A percentile compares a stretch with the other conserved stretches of the same genome.
These are phyloP conservation scores for Calonectria multiphialidica DNA, from an alignment of 2,329 filamentous ascomycete species.

Conservation along the genomic window DNA sequence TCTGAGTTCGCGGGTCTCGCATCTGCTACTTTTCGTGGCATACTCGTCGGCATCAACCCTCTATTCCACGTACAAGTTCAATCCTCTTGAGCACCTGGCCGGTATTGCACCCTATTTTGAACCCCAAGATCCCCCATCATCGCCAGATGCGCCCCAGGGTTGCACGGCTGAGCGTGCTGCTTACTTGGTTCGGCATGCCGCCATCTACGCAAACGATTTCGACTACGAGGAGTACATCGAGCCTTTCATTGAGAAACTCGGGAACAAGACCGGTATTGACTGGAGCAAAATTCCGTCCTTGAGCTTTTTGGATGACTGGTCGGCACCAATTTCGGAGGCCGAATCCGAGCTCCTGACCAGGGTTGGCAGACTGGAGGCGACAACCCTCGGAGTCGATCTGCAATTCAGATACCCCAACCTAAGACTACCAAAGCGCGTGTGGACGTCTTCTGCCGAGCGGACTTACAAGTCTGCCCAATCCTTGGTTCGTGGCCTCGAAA, in stretches of 20 bases:
- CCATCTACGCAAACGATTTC: slow-evolving; percentile 71
- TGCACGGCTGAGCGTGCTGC: slow-evolving; percentile 64
- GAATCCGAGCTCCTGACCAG: slow-evolving; percentile 71
- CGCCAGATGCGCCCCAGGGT: slow-evolving; percentile 56
- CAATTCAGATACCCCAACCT: slow-evolving; percentile 69
- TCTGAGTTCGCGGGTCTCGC: neutral
- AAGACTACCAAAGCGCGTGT: slow-evolving; percentile 65
- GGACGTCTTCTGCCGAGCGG: slow-evolving; percentile 73
- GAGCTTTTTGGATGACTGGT: slow-evolving; percentile 69
- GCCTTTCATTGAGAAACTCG: slow-evolving; percentile 68
- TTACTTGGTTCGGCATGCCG: slow-evolving; percentile 70
- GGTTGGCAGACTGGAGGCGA: slow-evolving; percentile 71
- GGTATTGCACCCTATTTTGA: slow-evolving; percentile 71
- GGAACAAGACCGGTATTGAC: slow-evolving; percentile 66
- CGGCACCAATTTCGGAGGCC: slow-evolving; percentile 66
- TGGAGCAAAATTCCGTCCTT: slow-evolving; percentile 68
- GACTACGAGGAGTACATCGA: slow-evolving; percentile 70
- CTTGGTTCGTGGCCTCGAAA: slow-evolving; percentile 68
- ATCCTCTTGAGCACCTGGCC: slow-evolving; percentile 65
- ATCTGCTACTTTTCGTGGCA: neutral
- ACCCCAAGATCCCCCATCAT: slow-evolving; percentile 58
- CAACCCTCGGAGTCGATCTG: slow-evolving; percentile 69
- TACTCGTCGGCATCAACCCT: slow-evolving; percentile 39
- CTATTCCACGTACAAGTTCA: slow-evolving; percentile 63
- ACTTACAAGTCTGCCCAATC: slow-evolving; percentile 69